Base-by-base conservation (phyloP, 495 filamentous ascomycete species). In the Parathielavia appendiculata region DNA sequence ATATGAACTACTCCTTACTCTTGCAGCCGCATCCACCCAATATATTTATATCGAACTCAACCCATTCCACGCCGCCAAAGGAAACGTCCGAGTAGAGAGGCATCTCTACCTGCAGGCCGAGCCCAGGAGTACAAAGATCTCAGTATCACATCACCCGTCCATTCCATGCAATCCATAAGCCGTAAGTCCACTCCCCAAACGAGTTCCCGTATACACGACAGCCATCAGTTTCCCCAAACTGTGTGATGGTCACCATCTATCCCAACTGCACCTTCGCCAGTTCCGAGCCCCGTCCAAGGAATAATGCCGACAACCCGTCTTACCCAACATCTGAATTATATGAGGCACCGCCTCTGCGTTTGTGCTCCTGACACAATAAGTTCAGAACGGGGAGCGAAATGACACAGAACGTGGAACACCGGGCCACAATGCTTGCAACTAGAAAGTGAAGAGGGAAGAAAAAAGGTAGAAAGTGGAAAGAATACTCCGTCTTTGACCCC, bases 401-500 rank as follows among this genome's bases (percentile, higher is more conserved):
- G 17, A 10, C 4, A 10, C 41, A 3, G 8, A 19, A 20, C 4
- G 6, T 12, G 41, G 30, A n/a, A 30, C 22, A 26, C 16, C 22
- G 16, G 22, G n/a, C 10, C 45, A 47, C 5, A 26, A 4, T 49
- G 26, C 30, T 49, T 20, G 17, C 32, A 20, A 22, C 7, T 36
- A 10, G 17, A 51, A 19, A 14, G 36, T 22, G 20, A 34, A 51
- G 32, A 19, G n/a, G 6, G 32, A 50, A 35, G 26, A 49, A 51
- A 23, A 38, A 38, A n/a, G 17, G 53, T 22, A 26, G 41, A 55
- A 56, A 36, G 23, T 44, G 51, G 56, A 49, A 45, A 62, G 54
- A 60, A 69, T 58, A 36, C 53, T 61, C 55, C 49, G 32, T 59
- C 61, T 38, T 30, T 51, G 51, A 35, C 57, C 44, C 41, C 53